A percentile compares a stretch with the other conserved stretches of the same genome.
Conservation (phyloP, 148 eudicot species). For the Dianthus caryophyllus region DNA sequence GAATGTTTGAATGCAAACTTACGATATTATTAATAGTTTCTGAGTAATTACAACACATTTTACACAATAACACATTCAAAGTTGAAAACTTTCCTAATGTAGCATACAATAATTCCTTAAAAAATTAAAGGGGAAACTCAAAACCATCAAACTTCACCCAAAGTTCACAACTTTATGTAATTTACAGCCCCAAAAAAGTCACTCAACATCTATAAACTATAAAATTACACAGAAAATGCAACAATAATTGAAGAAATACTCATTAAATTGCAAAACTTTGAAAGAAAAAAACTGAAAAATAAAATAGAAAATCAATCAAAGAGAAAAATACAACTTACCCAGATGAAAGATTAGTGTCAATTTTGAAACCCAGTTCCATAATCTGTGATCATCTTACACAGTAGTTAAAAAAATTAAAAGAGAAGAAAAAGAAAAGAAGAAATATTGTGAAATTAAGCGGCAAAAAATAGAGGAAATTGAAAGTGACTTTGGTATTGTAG, state of each 20-base stretch:
- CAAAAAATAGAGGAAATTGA: constrained; percentile 24
- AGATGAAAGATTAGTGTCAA: constrained; percentile 4
- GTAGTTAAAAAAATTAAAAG: constrained; percentile 11
- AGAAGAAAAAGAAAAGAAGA: constrained; percentile 8
- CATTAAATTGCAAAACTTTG: not conserved
- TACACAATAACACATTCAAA: constrained; percentile 8
- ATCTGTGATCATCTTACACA: not conserved
- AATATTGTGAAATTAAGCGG: constrained; percentile 22
- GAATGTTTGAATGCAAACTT: not conserved
- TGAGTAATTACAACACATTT: not conserved
- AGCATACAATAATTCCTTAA: constrained; percentile 23
- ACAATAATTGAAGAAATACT: not conserved
- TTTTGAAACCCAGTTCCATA: constrained; percentile 13
- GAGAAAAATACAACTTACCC: constrained; percentile 21
- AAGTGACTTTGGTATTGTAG: constrained; percentile 15
- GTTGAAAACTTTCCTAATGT: constrained; percentile 24
- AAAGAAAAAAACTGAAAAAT: constrained; percentile 9
- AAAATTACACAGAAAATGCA: constrained; percentile 9
- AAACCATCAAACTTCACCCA: constrained; percentile 7
- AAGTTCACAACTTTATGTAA: constrained; percentile 1
- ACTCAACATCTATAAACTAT: not conserved
- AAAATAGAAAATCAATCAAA: constrained; percentile 4
- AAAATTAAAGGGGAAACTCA: constrained; percentile 8
- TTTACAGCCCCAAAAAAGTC: not conserved
- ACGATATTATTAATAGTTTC: not conserved